These are phyloP conservation scores for Ogataea methylovora DNA, from an alignment of 805 yeast species.

Conservation along the genomic window DNA sequence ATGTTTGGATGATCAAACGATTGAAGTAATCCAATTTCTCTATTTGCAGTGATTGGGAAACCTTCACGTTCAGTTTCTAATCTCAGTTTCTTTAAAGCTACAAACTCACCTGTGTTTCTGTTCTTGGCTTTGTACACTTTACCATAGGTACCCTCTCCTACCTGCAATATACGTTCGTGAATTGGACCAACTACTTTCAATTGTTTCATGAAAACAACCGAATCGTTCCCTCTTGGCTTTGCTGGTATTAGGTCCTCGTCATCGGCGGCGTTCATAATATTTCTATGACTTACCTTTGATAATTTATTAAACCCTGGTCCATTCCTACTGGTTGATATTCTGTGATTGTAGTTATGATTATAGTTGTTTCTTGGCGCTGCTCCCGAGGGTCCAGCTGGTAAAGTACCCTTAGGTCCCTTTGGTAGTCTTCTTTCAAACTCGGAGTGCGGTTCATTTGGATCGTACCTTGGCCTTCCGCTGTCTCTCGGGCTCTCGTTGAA, in stretches of 20 bases:
- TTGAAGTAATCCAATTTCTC: constrained; percentile 85
- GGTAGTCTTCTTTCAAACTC: too few species aligned
- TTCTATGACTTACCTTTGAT: constrained; percentile 10
- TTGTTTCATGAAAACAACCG: constrained; percentile 15
- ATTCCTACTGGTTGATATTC: neutral
- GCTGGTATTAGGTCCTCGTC: neutral
- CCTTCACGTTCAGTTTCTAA: constrained; percentile 90
- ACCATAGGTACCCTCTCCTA: constrained; percentile 99
- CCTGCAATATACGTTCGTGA: constrained; percentile 74
- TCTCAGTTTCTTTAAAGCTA: constrained; percentile 82
- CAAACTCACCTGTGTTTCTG: constrained; percentile 53
- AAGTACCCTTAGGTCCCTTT: too few species aligned
- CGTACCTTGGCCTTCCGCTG: too few species aligned
- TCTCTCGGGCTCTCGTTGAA: neutral
- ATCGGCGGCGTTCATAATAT: constrained; percentile 9
- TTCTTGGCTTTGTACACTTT: constrained; percentile 88
- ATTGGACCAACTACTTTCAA: constrained; percentile 25
- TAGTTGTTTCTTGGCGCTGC: too few species aligned
- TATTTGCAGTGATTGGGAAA: constrained; percentile 89
- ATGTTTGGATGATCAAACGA: constrained; percentile 76
- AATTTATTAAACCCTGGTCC: constrained; percentile 5
- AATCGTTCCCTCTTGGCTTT: neutral
- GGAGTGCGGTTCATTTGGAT: too few species aligned
- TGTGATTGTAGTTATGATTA: too few species aligned
- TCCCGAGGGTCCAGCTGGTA: too few species aligned